Conservation (phyloP, 148 eudicot genomes). For the Cornus kousa region DNA sequence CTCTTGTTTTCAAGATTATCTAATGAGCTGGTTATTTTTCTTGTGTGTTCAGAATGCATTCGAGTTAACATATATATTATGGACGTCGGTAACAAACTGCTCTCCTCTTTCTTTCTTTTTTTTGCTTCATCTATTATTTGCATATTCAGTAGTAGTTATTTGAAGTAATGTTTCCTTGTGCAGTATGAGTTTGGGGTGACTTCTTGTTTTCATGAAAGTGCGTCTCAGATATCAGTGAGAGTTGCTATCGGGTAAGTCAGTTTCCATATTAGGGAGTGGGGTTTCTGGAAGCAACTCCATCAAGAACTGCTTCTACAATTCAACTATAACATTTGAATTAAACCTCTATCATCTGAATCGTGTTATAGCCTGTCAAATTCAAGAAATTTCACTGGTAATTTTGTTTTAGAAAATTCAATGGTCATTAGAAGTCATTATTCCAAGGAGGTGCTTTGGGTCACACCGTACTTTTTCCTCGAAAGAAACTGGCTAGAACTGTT, state of each 20-base stretch:
- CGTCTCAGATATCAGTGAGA: slow-evolving; percentile 42
- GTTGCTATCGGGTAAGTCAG: slow-evolving; percentile 62
- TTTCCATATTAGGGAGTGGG: too few relatives aligned
- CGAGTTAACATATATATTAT: slow-evolving; percentile 73
- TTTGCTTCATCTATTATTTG: neutral
- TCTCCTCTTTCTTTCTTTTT: neutral
- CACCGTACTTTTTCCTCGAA: neutral
- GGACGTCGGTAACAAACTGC: slow-evolving; percentile 63
- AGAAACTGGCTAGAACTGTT: neutral
- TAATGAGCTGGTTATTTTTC: slow-evolving; percentile 8
- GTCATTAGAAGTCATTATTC: neutral
- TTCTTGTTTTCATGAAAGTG: slow-evolving; percentile 65
- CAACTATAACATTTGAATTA: neutral
- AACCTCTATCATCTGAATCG: neutral
- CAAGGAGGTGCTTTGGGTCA: neutral
- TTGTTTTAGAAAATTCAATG: neutral
- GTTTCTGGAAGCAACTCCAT: neutral
- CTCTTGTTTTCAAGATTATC: neutral
- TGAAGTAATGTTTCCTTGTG: slow-evolving; percentile 18
- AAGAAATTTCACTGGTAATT: neutral
- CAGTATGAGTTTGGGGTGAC: slow-evolving; percentile 83
- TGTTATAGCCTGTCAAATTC: neutral
- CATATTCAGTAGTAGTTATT: neutral
- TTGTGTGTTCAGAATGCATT: slow-evolving; percentile 70
- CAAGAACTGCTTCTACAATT: neutral